Conservation (phyloP, 169 alveolate species). For the Eimeria zaria region DNA sequence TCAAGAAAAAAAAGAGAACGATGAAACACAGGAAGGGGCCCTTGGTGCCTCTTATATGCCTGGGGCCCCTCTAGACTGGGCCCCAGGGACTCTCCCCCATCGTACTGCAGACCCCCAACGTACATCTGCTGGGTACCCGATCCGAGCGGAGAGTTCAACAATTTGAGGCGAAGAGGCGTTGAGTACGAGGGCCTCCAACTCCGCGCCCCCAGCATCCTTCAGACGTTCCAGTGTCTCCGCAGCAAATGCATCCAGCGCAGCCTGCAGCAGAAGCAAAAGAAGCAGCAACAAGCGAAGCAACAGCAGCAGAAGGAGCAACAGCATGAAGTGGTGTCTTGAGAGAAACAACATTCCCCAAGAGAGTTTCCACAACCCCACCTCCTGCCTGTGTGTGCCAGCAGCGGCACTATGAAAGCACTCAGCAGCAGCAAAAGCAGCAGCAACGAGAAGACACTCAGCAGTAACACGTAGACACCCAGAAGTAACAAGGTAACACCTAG, state of each 20-base stretch:
- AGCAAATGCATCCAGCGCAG: conserved; percentile 56
- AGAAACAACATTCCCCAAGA: not conserved
- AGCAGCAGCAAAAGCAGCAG: not conserved
- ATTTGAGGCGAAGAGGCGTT: conserved; percentile 48
- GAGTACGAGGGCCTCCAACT: conserved; percentile 39
- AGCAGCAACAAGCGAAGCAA: not conserved
- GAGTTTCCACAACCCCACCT: not conserved
- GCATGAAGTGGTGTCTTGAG: not conserved
- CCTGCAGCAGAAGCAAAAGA: conserved; percentile 17
- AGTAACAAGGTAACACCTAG: no score
- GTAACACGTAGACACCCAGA: not conserved
- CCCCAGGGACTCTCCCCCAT: not conserved
- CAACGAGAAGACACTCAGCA: not conserved
- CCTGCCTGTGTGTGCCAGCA: not conserved
- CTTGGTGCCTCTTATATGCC: not conserved
- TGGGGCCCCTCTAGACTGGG: not conserved
- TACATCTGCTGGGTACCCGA: conserved; percentile 59
- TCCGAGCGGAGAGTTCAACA: conserved; percentile 40
- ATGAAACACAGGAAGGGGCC: no score
- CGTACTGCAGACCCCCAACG: not conserved
- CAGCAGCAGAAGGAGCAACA: not conserved
- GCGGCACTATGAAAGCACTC: no score
- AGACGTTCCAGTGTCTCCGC: conserved; percentile 40
- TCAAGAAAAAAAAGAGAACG: no score
- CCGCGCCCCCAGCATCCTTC: conserved; percentile 61